phyloP scores from a whole-genome alignment of 2,329 filamentous ascomycete species.

The Nannizziopsis barbatae region DNA sequence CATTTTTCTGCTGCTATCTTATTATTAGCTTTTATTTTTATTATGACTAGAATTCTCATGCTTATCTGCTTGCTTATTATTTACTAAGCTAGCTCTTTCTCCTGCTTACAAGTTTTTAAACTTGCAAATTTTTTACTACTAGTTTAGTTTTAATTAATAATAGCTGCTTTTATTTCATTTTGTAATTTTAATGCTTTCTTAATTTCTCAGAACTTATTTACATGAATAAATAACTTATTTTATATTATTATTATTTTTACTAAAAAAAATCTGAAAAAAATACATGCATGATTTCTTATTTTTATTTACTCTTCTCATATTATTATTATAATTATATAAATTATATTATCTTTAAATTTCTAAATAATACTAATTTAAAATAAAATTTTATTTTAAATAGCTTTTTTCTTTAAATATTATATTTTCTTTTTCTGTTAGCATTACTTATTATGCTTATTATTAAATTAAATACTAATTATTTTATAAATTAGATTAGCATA shows the following conservation, averaged over 20 bases:
- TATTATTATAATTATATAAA: background rate
- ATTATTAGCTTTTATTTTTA: background rate
- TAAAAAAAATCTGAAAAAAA: too few species aligned
- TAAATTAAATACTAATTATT: conserved; percentile 10
- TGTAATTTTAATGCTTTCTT: background rate
- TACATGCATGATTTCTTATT: conserved; percentile 3
- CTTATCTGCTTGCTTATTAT: background rate
- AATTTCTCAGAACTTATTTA: background rate
- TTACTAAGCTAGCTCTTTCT: conserved; percentile 20
- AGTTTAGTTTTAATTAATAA: conserved; percentile 5
- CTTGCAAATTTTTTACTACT: conserved; percentile 10
- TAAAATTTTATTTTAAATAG: conserved; percentile 12
- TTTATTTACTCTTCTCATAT: background rate
- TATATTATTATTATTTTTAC: too few species aligned
- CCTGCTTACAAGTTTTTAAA: conserved; percentile 14
- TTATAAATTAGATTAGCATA: background rate
- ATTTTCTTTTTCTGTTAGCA: conserved; percentile 5
- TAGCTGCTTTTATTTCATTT: background rate
- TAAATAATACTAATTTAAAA: conserved; percentile 8
- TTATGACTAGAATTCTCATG: too few species aligned
- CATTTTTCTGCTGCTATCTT: too few species aligned
- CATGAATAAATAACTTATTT: too few species aligned
- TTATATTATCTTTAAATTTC: background rate
- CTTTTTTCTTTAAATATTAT: background rate
- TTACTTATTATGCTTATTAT: conserved; percentile 1